These are phyloP conservation scores for Aspergillus quadricinctus DNA, from an alignment of 2,329 filamentous ascomycete genomes.

Conservation along the genomic window DNA sequence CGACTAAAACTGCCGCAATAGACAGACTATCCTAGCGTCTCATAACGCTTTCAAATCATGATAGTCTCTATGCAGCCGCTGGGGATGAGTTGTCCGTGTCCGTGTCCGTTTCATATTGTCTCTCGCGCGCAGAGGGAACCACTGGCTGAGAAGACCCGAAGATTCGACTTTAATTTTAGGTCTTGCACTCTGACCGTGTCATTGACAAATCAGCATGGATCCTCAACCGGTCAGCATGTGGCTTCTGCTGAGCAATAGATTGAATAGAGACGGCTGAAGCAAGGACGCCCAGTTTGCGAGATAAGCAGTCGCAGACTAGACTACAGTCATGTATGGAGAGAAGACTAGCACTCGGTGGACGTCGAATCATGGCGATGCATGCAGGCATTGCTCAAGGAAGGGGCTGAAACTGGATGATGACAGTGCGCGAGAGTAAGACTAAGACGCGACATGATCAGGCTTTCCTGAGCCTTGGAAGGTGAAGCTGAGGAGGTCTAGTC, in stretches of 20 bases:
- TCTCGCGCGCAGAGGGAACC: neutral
- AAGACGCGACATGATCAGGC: conserved; percentile 4
- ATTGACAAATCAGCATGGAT: neutral
- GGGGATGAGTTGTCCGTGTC: neutral
- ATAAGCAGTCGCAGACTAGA: neutral
- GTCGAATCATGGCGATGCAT: neutral
- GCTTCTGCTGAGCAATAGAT: neutral
- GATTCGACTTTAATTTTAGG: neutral
- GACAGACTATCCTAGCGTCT: neutral
- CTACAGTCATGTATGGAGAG: too few species aligned
- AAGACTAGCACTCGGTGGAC: neutral
- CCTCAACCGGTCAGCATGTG: neutral
- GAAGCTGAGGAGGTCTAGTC: neutral
- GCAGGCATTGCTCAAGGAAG: neutral
- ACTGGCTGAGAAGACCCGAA: neutral
- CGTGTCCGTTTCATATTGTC: neutral
- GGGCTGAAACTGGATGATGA: neutral
- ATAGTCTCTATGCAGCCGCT: neutral
- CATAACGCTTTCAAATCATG: neutral
- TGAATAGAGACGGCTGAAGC: neutral
- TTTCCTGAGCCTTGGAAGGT: neutral
- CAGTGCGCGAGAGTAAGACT: neutral
- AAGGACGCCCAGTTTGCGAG: neutral
- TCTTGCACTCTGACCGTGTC: neutral
- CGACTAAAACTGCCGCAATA: neutral